These are phyloP conservation scores for Fusarium succisae DNA, from an alignment of 2,329 filamentous ascomycete genomes.

Conservation along the genomic window DNA sequence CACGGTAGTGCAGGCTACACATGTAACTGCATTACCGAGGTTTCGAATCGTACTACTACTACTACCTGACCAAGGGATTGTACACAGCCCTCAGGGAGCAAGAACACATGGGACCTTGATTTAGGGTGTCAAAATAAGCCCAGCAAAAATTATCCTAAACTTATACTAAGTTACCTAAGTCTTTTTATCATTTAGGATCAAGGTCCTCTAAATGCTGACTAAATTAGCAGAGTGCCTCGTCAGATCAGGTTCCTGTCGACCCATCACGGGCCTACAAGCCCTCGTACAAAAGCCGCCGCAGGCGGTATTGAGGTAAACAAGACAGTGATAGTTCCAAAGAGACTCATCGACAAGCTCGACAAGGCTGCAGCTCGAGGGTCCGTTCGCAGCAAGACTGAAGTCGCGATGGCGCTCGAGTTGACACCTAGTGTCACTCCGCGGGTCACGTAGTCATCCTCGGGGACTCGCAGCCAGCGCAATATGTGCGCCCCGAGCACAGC, in stretches of 20 bases:
- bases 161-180: not conserved
- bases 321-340: constrained; percentile 69
- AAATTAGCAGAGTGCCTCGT: not conserved
- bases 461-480: constrained; percentile 60
- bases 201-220: not conserved
- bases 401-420: constrained; percentile 68
- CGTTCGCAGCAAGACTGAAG: constrained; percentile 63
- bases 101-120: not conserved
- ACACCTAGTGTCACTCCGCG: constrained; percentile 69
- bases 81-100: not conserved
- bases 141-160: not conserved
- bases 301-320: constrained; percentile 66
- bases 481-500: constrained; percentile 63
- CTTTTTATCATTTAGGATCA: not conserved
- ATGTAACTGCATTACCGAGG: not conserved
- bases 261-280: constrained; percentile 56
- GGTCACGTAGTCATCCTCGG: constrained; percentile 71
- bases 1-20: constrained; percentile 2
- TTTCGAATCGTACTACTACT: not conserved
- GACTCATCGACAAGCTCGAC: constrained; percentile 67
- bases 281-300: constrained; percentile 58
- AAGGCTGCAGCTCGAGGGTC: constrained; percentile 68
- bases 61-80: not conserved
- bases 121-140: not conserved
- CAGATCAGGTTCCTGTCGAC: not conserved